Evolutionary conservation across 306 rosid genomes (phyloP).

Genomic region (Prinsepia uniflora): DNA sequence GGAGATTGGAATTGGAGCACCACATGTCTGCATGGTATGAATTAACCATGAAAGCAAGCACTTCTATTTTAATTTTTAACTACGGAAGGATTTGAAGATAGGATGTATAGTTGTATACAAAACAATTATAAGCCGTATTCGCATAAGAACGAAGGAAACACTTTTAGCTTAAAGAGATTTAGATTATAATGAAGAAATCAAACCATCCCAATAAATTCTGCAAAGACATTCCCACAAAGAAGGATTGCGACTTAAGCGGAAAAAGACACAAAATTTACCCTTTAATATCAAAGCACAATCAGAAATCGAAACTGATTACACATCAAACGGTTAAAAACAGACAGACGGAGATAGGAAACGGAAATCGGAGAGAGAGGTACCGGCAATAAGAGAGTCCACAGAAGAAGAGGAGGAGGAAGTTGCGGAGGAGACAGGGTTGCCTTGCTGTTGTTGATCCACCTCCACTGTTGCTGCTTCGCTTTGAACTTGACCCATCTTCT

Average conservation of each 20-base stretch:
- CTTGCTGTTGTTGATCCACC: not conserved
- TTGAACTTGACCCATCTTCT: slow-evolving; percentile 47
- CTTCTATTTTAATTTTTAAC: no score
- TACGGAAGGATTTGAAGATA: no score
- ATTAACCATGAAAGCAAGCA: no score
- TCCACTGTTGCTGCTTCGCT: slow-evolving; percentile 30
- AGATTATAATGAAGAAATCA: not conserved
- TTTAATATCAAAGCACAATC: no score
- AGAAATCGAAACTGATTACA: not conserved
- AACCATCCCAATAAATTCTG: not conserved
- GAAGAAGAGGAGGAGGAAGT: slow-evolving; percentile 35
- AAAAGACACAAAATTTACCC: not conserved
- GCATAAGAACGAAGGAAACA: no score
- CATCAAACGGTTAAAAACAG: not conserved
- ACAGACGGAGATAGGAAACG: not conserved
- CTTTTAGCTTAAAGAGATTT: not conserved
- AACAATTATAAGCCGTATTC: no score
- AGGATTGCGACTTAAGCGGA: no score
- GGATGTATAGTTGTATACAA: no score
- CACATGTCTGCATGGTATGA: no score
- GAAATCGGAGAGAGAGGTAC: slow-evolving; percentile 19
- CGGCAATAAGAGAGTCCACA: slow-evolving; percentile 54
- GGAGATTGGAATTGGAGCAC: no score
- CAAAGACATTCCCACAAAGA: not conserved
- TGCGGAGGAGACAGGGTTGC: slow-evolving; percentile 4